Percentiles rank a stretch among this genome's conserved stretches.
phyloP scores from a whole-genome alignment of 1,284 basidiomycete species.

The Pascua sp. region DNA sequence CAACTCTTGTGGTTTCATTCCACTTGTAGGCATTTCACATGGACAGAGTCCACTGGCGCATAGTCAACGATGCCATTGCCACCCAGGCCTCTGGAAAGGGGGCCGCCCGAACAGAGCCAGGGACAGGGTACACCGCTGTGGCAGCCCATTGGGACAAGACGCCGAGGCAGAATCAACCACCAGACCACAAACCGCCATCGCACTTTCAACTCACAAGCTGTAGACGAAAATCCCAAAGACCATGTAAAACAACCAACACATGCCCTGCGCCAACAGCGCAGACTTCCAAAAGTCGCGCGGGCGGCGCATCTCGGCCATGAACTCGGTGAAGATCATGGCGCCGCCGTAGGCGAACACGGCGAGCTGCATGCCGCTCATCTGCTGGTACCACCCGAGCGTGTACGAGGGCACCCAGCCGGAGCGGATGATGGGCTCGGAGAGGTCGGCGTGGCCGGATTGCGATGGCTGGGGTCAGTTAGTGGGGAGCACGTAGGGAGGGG shows the following conservation, averaged over 20 bases:
- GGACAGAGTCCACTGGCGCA: too few species aligned
- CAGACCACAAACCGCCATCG: too few species aligned
- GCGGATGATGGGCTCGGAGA: constrained; percentile 53
- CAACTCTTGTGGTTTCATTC: too few species aligned
- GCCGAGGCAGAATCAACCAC: too few species aligned
- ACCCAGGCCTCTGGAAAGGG: too few species aligned
- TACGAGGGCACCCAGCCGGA: constrained; percentile 49
- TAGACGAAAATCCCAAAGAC: constrained; percentile 53
- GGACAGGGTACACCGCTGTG: too few species aligned
- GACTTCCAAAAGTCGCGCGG: constrained; percentile 71
- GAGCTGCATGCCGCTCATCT: constrained; percentile 54
- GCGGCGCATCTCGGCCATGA: constrained; percentile 67
- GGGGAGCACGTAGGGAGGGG: too few species aligned
- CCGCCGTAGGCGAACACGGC: constrained; percentile 59
- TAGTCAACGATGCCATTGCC: too few species aligned
- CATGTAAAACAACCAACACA: constrained; percentile 56
- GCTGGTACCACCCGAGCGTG: constrained; percentile 50
- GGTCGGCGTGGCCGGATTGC: constrained; percentile 44
- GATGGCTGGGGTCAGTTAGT: constrained; percentile 13
- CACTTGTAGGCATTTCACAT: too few species aligned
- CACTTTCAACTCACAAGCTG: constrained; percentile 49
- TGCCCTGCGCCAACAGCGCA: constrained; percentile 58
- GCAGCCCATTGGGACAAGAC: too few species aligned
- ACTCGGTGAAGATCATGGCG: constrained; percentile 57
- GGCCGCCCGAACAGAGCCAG: too few species aligned